phyloP scores from a whole-genome alignment of 106 monocot species.

The Apostasia ramifera region DNA sequence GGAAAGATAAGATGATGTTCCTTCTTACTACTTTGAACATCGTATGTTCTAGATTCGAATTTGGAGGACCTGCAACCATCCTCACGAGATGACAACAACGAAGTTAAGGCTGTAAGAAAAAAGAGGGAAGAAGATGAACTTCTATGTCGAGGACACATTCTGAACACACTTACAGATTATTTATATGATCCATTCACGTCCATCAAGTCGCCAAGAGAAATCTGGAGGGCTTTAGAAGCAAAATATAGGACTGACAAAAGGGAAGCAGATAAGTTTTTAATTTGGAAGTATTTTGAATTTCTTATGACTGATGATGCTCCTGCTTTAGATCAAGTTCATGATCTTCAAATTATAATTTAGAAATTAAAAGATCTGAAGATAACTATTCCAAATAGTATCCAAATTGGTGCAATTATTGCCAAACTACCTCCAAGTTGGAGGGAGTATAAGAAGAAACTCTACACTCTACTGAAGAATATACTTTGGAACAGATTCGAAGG shows the following conservation, averaged over 20 bases:
- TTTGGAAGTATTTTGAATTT: background rate
- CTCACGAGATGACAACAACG: background rate
- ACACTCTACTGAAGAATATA: constrained; percentile 1
- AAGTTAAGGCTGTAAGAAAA: background rate
- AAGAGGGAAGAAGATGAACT: constrained; percentile 11
- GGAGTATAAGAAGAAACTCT: constrained; percentile 11
- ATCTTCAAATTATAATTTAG: constrained; percentile 1
- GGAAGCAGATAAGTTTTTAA: constrained; percentile 6
- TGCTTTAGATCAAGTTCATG: constrained; percentile 10
- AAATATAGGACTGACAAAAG: constrained; percentile 8
- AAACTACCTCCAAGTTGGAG: constrained; percentile 15
- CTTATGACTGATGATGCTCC: background rate
- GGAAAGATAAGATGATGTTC: constrained; percentile 17
- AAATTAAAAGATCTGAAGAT: constrained; percentile 9
- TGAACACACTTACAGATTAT: background rate
- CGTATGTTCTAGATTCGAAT: constrained; percentile 6
- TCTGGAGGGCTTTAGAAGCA: background rate
- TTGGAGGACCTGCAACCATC: background rate
- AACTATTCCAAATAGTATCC: constrained; percentile 1
- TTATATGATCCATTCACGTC: constrained; percentile 6
- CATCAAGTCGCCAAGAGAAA: constrained; percentile 2
- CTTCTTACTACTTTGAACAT: constrained; percentile 1
- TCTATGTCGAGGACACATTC: constrained; percentile 5
- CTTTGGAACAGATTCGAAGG: background rate
- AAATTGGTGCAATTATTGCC: constrained; percentile 9